These are phyloP conservation scores for Laetiporus sulphureus DNA, from an alignment of 1,284 basidiomycete genomes.

Conservation along the genomic window DNA sequence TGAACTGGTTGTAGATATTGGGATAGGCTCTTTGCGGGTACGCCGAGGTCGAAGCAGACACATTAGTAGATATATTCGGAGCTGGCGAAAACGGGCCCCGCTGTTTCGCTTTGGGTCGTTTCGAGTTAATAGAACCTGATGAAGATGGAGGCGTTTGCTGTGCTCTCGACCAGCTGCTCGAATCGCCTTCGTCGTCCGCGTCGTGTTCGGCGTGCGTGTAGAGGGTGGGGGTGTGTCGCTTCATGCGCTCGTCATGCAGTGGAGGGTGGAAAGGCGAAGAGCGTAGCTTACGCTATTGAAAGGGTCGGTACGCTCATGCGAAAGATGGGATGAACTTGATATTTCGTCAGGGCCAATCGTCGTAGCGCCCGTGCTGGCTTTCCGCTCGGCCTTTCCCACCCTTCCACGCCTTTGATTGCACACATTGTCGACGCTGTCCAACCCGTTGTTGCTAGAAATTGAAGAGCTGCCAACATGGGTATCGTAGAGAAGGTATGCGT, in stretches of 20 bases:
- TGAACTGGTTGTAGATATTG: conserved; percentile 72
- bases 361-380: no score
- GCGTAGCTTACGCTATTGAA: conserved; percentile 2
- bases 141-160: conserved; percentile 19
- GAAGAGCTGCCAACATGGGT: conserved; percentile 60
- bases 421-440: no score
- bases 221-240: conserved; percentile 56
- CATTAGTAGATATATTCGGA: conserved; percentile 22
- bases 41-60: conserved; percentile 20
- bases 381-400: background rate
- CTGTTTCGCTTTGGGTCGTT: conserved; percentile 28
- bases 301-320: background rate
- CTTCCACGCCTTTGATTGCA: no score
- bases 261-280: conserved; percentile 4
- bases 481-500: conserved; percentile 76
- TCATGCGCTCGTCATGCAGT: no score
- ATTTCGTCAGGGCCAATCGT: background rate
- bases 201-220: conserved; percentile 58
- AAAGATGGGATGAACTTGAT: background rate
- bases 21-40: conserved; percentile 41
- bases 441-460: no score
- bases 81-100: conserved; percentile 30
- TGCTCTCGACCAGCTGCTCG: conserved; percentile 36
- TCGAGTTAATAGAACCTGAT: conserved; percentile 16
- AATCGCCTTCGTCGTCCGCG: conserved; percentile 33